phyloP scores from a whole-genome alignment of 140 eudicot genomes.

The Flaveria floridana region DNA sequence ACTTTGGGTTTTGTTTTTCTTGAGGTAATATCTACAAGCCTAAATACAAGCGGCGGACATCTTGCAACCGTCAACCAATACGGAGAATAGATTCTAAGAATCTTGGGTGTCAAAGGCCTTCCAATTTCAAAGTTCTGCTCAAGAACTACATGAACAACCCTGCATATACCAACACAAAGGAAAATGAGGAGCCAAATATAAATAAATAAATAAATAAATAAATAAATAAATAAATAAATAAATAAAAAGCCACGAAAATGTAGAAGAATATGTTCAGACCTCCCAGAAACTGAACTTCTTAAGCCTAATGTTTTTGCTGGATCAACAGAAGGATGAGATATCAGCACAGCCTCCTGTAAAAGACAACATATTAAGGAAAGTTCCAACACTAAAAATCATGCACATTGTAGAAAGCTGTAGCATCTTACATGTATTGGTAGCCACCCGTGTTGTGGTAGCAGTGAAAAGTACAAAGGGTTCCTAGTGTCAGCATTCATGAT shows the following conservation, averaged over 20 bases:
- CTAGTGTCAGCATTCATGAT: constrained; percentile 72
- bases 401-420: neutral
- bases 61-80: constrained; percentile 74
- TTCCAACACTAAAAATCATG: neutral
- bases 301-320: constrained; percentile 66
- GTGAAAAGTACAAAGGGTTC: constrained; percentile 75
- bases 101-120: constrained; percentile 58
- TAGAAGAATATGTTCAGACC: constrained; percentile 40
- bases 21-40: constrained; percentile 48
- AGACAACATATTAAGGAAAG: constrained; percentile 12
- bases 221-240: neutral
- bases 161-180: constrained; percentile 40
- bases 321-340: constrained; percentile 62
- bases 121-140: constrained; percentile 69
- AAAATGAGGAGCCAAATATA: constrained; percentile 4
- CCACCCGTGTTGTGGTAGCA: constrained; percentile 95
- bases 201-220: neutral
- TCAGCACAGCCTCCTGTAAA: constrained; percentile 78
- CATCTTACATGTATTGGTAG: constrained; percentile 74
- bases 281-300: constrained; percentile 92
- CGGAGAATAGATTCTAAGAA: constrained; percentile 68
- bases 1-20: constrained; percentile 43
- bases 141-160: constrained; percentile 77
- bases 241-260: neutral
- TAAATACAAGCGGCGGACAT: constrained; percentile 80